Conservation (phyloP, 2,329 filamentous ascomycete species). For the Graphilbum fragrans region DNA sequence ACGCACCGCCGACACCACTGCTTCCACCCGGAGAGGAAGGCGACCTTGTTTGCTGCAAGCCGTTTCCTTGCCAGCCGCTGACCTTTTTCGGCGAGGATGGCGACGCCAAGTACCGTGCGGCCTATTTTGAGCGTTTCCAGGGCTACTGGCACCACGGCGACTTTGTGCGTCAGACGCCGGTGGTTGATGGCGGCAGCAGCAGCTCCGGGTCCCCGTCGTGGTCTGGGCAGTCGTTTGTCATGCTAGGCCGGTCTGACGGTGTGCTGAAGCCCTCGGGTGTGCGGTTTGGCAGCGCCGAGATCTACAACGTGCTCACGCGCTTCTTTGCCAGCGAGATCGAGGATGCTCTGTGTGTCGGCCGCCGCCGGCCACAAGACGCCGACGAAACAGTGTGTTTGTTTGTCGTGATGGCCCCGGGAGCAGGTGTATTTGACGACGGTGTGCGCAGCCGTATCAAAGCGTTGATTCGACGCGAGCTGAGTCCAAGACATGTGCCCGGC, state of each 20-base stretch:
- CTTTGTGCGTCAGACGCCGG: slow-evolving; percentile 59
- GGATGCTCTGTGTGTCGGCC: slow-evolving; percentile 79
- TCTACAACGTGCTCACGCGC: slow-evolving; percentile 85
- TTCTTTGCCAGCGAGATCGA: slow-evolving; percentile 69
- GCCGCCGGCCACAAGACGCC: slow-evolving; percentile 54
- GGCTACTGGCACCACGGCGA: slow-evolving; percentile 89
- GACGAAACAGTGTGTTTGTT: slow-evolving; percentile 89
- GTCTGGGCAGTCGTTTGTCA: slow-evolving; percentile 56
- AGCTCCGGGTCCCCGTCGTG: too few relatives aligned
- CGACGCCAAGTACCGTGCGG: slow-evolving; percentile 63
- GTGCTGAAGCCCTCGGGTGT: slow-evolving; percentile 88
- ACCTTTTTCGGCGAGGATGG: slow-evolving; percentile 62
- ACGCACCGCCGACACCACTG: slow-evolving; percentile 19
- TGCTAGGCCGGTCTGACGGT: slow-evolving; percentile 87
- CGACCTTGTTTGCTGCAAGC: slow-evolving; percentile 73
- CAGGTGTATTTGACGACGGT: slow-evolving; percentile 42
- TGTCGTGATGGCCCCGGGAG: slow-evolving; percentile 55
- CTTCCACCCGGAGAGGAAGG: slow-evolving; percentile 57
- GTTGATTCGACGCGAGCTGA: slow-evolving; percentile 64
- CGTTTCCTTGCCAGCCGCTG: slow-evolving; percentile 85
- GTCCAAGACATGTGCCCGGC: slow-evolving; percentile 77
- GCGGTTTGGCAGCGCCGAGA: slow-evolving; percentile 85
- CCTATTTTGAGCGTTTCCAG: slow-evolving; percentile 79
- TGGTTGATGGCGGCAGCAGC: neutral
- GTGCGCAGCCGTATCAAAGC: slow-evolving; percentile 53